Conservation (phyloP, 257 asterid species). For the Petunia axillaris region DNA sequence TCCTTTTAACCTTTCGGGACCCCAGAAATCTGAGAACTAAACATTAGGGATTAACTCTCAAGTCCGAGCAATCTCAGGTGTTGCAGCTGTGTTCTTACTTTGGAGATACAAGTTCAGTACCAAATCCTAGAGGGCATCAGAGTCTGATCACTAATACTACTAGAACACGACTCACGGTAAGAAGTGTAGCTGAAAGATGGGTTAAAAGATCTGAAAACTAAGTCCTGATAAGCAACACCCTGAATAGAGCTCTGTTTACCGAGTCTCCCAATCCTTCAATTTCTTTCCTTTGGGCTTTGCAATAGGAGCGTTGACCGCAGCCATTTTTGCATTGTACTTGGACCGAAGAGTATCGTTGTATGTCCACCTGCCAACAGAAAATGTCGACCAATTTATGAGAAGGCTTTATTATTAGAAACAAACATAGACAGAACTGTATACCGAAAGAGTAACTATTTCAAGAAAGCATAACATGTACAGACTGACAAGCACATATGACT, state of each 20-base stretch:
- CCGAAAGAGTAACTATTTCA: neutral
- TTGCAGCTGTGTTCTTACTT: no score
- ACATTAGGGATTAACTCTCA: no score
- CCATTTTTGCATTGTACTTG: conserved; percentile 91
- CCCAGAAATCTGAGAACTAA: no score
- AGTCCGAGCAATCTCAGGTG: no score
- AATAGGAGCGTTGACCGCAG: conserved; percentile 83
- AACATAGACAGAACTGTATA: neutral
- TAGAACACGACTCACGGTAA: no score
- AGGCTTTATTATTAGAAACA: neutral
- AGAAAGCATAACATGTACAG: neutral
- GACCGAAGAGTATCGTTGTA: conserved; percentile 81
- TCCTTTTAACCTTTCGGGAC: no score
- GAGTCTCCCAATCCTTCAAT: conserved; percentile 77
- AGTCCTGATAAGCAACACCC: neutral
- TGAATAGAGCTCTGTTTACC: conserved; percentile 38
- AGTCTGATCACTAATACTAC: no score
- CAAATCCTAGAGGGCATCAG: no score
- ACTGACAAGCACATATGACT: no score
- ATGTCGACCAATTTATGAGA: neutral
- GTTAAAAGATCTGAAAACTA: neutral
- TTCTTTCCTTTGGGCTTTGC: conserved; percentile 91
- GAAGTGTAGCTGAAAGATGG: neutral
- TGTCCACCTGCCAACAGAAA: conserved; percentile 74
- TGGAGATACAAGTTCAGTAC: no score